These are phyloP conservation scores for Vicia sativa DNA, from an alignment of 306 rosid species.

Conservation along the genomic window DNA sequence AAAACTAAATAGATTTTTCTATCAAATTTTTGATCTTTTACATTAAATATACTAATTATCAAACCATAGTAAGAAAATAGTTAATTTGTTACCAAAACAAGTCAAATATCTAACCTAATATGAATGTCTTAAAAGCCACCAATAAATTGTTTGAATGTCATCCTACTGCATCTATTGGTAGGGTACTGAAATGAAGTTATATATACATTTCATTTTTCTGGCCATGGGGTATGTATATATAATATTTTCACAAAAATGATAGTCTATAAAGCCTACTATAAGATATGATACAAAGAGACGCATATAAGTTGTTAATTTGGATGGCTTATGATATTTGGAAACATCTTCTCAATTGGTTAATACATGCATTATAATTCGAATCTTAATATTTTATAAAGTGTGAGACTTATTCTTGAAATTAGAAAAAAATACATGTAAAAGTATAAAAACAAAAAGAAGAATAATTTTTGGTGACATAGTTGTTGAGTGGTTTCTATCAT, in stretches of 20 bases:
- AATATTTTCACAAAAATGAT: conserved; percentile 2
- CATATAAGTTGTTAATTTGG: conserved; percentile 26
- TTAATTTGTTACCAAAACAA: no score
- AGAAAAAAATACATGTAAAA: no score
- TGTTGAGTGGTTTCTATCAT: no score
- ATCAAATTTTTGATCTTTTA: no score
- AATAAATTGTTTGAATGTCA: not conserved
- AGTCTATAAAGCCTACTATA: conserved; percentile 34
- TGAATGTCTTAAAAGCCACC: no score
- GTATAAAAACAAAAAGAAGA: no score
- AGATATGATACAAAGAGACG: conserved; percentile 32
- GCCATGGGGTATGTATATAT: conserved; percentile 13
- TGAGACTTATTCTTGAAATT: conserved; percentile 17
- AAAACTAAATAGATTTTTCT: no score
- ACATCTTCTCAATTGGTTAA: conserved; percentile 14
- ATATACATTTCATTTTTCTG: conserved; percentile 8
- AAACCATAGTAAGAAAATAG: no score
- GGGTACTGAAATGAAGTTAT: conserved; percentile 23
- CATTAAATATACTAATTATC: no score
- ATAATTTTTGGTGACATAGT: no score
- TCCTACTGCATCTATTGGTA: conserved; percentile 15
- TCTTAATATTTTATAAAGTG: not conserved
- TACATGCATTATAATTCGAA: conserved; percentile 19
- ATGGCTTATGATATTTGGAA: not conserved
- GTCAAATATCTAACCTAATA: no score